phyloP scores from a whole-genome alignment of 495 filamentous ascomycete species.

The Hypoxylon crocopeplum region DNA sequence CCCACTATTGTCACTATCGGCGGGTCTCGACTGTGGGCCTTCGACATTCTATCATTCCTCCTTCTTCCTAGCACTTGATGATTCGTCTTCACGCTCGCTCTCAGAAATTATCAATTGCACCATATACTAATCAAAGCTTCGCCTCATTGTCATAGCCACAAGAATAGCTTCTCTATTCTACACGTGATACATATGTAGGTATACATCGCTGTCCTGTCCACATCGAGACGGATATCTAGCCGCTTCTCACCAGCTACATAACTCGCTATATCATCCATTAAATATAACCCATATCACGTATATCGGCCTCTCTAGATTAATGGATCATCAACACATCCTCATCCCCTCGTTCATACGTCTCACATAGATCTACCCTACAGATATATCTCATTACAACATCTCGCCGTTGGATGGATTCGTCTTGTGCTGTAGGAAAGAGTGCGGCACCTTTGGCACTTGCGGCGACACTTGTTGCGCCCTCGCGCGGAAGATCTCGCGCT shows the following conservation, averaged over 20 bases:
- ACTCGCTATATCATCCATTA: conserved; percentile 5
- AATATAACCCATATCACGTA: conserved; percentile 18
- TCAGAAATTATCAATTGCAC: too few relatives aligned
- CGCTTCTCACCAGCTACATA: neutral
- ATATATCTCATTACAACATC: conserved; percentile 14
- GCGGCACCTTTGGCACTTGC: conserved; percentile 69
- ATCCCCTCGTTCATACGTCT: too few relatives aligned
- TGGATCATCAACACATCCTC: too few relatives aligned
- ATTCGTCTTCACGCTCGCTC: too few relatives aligned
- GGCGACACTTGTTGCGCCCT: conserved; percentile 49
- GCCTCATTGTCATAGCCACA: too few relatives aligned
- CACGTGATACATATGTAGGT: conserved; percentile 11
- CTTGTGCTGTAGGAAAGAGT: conserved; percentile 40
- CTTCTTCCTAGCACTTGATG: too few relatives aligned
- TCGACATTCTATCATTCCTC: too few relatives aligned
- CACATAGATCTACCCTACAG: neutral
- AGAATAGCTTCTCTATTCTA: conserved; percentile 22
- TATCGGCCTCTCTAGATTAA: conserved; percentile 4
- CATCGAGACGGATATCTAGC: conserved; percentile 8
- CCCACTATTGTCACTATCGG: too few relatives aligned
- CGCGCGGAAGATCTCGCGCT: conserved; percentile 63
- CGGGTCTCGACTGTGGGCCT: too few relatives aligned
- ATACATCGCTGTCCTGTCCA: neutral
- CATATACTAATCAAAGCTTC: neutral
- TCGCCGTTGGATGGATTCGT: conserved; percentile 25